Conservation (phyloP, 345 rosid genomes). For the Triadica sebifera region DNA sequence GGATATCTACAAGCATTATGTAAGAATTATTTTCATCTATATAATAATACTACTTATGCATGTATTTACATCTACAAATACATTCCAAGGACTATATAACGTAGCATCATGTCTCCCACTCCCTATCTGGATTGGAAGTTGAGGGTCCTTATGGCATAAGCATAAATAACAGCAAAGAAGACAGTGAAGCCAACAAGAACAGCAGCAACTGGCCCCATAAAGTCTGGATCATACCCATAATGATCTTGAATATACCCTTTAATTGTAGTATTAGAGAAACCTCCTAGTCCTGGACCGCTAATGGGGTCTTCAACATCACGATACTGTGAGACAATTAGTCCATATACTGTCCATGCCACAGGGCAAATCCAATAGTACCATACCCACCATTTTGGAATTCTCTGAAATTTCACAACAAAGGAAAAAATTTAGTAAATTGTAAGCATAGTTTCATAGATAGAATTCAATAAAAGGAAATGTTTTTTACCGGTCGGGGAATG, state of each 20-base stretch:
- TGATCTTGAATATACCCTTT: slow-evolving; percentile 23
- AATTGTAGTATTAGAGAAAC: neutral
- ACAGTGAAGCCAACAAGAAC: slow-evolving; percentile 25
- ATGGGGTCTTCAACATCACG: slow-evolving; percentile 16
- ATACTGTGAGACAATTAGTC: slow-evolving; percentile 27
- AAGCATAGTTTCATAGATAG: neutral
- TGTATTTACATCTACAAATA: neutral
- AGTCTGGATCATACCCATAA: slow-evolving; percentile 25
- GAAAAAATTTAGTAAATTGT: neutral
- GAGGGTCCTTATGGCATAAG: slow-evolving; percentile 26
- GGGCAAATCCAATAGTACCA: slow-evolving; percentile 37
- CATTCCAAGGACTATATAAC: neutral
- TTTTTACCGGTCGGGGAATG: slow-evolving; percentile 30
- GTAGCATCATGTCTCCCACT: neutral
- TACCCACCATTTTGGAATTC: slow-evolving; percentile 39
- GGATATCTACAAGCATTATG: neutral
- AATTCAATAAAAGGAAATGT: neutral
- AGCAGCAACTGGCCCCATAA: slow-evolving; percentile 24
- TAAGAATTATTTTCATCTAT: neutral
- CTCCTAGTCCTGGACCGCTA: slow-evolving; percentile 19
- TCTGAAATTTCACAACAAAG: slow-evolving; percentile 6
- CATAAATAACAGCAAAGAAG: slow-evolving; percentile 27
- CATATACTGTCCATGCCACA: slow-evolving; percentile 35
- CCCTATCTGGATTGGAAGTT: slow-evolving; percentile 32
- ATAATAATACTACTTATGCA: neutral